Percentiles rank a stretch among this genome's conserved stretches.
phyloP scores from a whole-genome alignment of 495 filamentous ascomycete species.

The Penicillium nucicola region DNA sequence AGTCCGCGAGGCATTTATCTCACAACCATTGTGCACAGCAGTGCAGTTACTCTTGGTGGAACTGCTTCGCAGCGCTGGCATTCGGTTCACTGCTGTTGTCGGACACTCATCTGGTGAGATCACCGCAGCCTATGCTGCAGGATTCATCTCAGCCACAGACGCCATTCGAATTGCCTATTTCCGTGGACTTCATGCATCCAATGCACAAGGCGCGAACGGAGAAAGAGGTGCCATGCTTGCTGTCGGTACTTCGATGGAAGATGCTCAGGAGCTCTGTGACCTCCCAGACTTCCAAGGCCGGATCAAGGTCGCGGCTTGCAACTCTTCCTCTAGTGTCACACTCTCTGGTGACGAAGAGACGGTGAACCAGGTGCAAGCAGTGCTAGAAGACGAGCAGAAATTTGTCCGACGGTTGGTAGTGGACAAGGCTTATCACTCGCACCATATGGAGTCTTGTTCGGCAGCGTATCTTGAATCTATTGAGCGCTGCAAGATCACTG shows the following conservation, averaged over 20 bases:
- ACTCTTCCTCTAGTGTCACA: conserved; percentile 33
- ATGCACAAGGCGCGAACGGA: background rate
- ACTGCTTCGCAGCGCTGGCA: conserved; percentile 15
- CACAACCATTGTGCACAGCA: conserved; percentile 43
- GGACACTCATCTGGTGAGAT: conserved; percentile 40
- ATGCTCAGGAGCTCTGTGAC: conserved; percentile 43
- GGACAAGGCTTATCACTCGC: conserved; percentile 39
- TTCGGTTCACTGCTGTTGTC: conserved; percentile 24
- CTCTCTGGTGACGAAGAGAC: conserved; percentile 43
- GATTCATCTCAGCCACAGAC: conserved; percentile 27
- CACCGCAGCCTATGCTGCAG: conserved; percentile 35
- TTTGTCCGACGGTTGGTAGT: conserved; percentile 46
- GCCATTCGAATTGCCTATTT: conserved; percentile 54
- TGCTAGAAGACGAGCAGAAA: conserved; percentile 38
- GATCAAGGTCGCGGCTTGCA: conserved; percentile 32
- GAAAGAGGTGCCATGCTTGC: conserved; percentile 52
- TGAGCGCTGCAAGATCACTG: too few species aligned
- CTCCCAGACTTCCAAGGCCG: conserved; percentile 24
- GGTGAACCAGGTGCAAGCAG: conserved; percentile 32
- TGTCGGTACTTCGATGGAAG: conserved; percentile 41
- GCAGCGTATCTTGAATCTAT: conserved; percentile 32
- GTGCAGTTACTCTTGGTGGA: conserved; percentile 29
- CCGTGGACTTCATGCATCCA: conserved; percentile 35
- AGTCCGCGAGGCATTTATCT: too few species aligned
- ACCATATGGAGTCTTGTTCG: conserved; percentile 37